Base-by-base conservation (phyloP, 768 basidiomycete genomes). In the Podaxis pistillaris region DNA sequence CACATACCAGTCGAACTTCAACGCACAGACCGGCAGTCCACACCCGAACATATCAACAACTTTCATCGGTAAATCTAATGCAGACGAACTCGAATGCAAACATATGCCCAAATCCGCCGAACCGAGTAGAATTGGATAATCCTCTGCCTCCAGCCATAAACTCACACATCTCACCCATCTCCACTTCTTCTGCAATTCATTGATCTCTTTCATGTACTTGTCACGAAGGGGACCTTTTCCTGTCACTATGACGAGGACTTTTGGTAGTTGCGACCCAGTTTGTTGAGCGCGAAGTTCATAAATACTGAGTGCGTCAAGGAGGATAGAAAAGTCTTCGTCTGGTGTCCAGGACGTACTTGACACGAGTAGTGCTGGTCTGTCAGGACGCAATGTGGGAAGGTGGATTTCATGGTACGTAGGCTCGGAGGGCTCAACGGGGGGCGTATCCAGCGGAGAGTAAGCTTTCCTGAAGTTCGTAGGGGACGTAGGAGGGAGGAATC, bases 41-140 rank as follows among this genome's bases (percentile, higher is more conserved):
- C 96, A 98, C 3, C 97, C 97, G 76, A 98, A 98, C 96, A 98
- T 98, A 73, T 99, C 97, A 6, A 99, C 94, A 4, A 99, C 87
- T 74, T 99, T 99, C 97, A 99, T 99, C 2, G 97, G 97, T 59
- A 99, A 78, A 74, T 99, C 97, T 61, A 95, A 76, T 1, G 85
- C 90, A 1, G 93, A 96, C 0, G 93, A 94, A 72, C 93, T 96
- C 4, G 87, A 85, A 76, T 99, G 97, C 55, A 99, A 76, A 64
- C 87, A 94, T 62, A 98, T 83, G 2, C 97, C 97, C 44, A 99
- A 68, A 73, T 99, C 95, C 9, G 95, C 93, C 3, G 93, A 90
- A 36, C 94, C 96, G 3, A 99, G 78, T 33, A 98, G 73, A 1
- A 86, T 69, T 0, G 97, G 95, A 73, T 99, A 99, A 70, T 98